phyloP scores from a whole-genome alignment of 495 filamentous ascomycete genomes.

The Halenospora varia region DNA sequence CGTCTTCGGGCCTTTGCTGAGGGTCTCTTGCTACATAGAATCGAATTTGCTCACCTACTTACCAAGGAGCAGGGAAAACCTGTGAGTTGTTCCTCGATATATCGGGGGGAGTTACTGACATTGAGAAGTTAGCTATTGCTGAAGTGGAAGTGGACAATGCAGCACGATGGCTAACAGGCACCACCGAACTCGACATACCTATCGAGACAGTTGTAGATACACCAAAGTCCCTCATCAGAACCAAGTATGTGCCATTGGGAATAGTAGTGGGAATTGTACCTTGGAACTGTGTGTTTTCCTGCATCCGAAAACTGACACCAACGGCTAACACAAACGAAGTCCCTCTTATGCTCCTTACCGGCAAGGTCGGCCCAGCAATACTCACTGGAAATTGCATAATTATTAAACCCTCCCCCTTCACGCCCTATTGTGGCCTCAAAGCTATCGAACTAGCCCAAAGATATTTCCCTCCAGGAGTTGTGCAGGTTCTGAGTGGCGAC shows the following conservation, averaged over 20 bases:
- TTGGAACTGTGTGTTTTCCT: too few species aligned
- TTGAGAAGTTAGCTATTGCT: too few species aligned
- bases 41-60: background rate
- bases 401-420: slow-evolving; percentile 48
- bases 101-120: too few species aligned
- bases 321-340: too few species aligned
- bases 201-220: too few species aligned
- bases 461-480: slow-evolving; percentile 54
- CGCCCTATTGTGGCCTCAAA: slow-evolving; percentile 55
- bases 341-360: slow-evolving; percentile 27
- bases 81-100: background rate
- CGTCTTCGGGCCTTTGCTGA: background rate
- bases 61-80: background rate
- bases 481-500: slow-evolving; percentile 54
- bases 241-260: background rate
- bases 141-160: too few species aligned
- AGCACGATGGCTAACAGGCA: too few species aligned
- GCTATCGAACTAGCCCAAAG: slow-evolving; percentile 47
- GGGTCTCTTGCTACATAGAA: background rate
- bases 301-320: too few species aligned
- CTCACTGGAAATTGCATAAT: slow-evolving; percentile 45
- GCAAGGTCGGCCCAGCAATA: slow-evolving; percentile 42
- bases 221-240: too few species aligned
- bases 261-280: background rate
- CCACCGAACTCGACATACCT: too few species aligned